A percentile compares a stretch with the other conserved stretches of the same genome.
Evolutionary conservation across 2,329 filamentous ascomycete genomes (phyloP).

Genomic region (Fusarium sp.): DNA sequence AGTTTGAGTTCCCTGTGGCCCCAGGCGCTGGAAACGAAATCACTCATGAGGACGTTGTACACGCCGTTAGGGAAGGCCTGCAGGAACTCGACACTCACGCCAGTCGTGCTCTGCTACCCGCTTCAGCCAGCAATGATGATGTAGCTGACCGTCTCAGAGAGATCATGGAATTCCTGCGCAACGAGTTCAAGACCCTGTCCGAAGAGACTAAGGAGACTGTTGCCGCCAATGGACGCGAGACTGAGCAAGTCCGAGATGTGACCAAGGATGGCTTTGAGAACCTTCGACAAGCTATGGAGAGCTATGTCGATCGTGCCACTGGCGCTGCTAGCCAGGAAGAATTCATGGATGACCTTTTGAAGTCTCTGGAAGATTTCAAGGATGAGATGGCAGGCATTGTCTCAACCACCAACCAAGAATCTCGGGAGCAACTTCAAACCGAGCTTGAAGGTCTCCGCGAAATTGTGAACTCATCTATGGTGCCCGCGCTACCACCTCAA

Average conservation of each 20-base stretch:
- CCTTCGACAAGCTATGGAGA: constrained; percentile 82
- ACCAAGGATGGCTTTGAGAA: constrained; percentile 89
- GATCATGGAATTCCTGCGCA: constrained; percentile 70
- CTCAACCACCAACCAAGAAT: constrained; percentile 60
- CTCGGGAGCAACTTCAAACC: constrained; percentile 76
- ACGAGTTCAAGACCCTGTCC: constrained; percentile 70
- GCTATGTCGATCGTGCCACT: constrained; percentile 79
- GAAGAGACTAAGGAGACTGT: constrained; percentile 82
- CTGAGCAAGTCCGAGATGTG: constrained; percentile 88
- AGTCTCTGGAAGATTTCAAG: constrained; percentile 74
- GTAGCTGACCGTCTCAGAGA: constrained; percentile 71
- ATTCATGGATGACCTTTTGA: constrained; percentile 76
- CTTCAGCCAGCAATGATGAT: constrained; percentile 59
- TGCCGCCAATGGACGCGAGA: constrained; percentile 81
- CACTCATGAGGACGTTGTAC: constrained; percentile 71
- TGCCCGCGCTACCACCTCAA: constrained; percentile 63
- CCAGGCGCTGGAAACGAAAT: constrained; percentile 66
- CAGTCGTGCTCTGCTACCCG: constrained; percentile 56
- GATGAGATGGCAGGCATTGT: constrained; percentile 76
- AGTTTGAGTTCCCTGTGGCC: constrained; percentile 80
- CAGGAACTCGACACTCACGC: constrained; percentile 61
- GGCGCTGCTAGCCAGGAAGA: constrained; percentile 81
- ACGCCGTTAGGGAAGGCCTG: constrained; percentile 73
- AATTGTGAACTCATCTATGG: constrained; percentile 76
- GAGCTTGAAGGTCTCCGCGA: constrained; percentile 87